phyloP scores from a whole-genome alignment of 305 asterid species.

The Solanum chacoense region DNA sequence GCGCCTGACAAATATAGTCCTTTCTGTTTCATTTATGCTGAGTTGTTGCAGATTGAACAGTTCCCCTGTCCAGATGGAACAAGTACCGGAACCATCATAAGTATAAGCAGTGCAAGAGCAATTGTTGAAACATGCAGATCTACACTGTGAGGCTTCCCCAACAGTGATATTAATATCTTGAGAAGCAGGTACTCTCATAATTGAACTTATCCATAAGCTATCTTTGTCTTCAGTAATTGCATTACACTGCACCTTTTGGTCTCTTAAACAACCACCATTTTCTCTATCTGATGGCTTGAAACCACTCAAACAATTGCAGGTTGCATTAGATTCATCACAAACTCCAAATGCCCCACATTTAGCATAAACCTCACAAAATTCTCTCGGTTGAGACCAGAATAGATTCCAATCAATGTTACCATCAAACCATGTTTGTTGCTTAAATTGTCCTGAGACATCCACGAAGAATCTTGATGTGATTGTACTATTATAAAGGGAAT shows the following conservation, averaged over 20 bases:
- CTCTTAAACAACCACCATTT: slow-evolving; percentile 10
- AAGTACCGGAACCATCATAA: slow-evolving; percentile 4
- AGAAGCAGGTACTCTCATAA: background rate
- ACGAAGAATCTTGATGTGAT: slow-evolving; percentile 26
- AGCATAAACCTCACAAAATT: slow-evolving; percentile 46
- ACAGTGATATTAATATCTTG: background rate
- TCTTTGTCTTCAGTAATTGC: background rate
- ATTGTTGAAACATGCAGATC: background rate
- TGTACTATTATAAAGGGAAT: slow-evolving; percentile 23
- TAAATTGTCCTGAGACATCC: slow-evolving; percentile 47
- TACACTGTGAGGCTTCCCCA: background rate
- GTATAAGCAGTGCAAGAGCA: background rate
- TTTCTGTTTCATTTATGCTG: slow-evolving; percentile 15
- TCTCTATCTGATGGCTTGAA: slow-evolving; percentile 7
- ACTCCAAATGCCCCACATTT: slow-evolving; percentile 47
- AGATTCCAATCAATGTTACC: slow-evolving; percentile 13
- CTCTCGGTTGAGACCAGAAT: slow-evolving; percentile 45
- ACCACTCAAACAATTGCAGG: slow-evolving; percentile 40
- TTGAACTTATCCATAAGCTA: background rate
- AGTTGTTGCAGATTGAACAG: slow-evolving; percentile 30
- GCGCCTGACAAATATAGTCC: slow-evolving; percentile 10
- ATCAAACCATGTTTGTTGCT: slow-evolving; percentile 18
- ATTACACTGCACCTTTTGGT: slow-evolving; percentile 1
- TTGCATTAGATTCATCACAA: slow-evolving; percentile 30
- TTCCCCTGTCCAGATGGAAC: slow-evolving; percentile 33